phyloP scores from a whole-genome alignment of 129 eudicot species.

The Artemisia argyi region DNA sequence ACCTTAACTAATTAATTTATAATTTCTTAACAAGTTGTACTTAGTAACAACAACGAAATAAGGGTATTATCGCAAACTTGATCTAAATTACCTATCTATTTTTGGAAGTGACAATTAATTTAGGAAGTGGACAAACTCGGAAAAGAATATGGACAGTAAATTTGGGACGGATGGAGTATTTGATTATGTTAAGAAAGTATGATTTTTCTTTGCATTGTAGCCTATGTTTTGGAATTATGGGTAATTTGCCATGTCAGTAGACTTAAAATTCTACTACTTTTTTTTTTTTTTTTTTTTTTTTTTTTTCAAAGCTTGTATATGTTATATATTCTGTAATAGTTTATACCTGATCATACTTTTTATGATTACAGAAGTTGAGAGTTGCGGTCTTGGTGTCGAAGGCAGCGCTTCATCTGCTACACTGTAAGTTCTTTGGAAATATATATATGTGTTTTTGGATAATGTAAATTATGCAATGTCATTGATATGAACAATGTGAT shows the following conservation, averaged over 20 bases:
- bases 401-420: constrained; percentile 77
- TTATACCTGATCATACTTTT: constrained; percentile 8
- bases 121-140: too few relatives aligned
- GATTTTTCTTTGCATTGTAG: too few relatives aligned
- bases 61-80: too few relatives aligned
- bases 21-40: too few relatives aligned
- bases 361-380: constrained; percentile 71
- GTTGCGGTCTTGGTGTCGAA: constrained; percentile 82
- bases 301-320: background rate
- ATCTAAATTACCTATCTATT: too few relatives aligned
- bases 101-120: too few relatives aligned
- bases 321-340: background rate
- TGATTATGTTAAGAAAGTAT: too few relatives aligned
- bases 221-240: background rate
- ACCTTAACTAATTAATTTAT: too few relatives aligned
- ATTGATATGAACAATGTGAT: constrained; percentile 4
- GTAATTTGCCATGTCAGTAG: constrained; percentile 2
- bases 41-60: too few relatives aligned
- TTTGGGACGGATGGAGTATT: too few relatives aligned
- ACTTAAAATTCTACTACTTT: background rate
- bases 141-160: too few relatives aligned
- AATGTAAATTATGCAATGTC: background rate
- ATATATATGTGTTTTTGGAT: background rate
- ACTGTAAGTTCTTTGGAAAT: constrained; percentile 37
- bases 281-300: too few relatives aligned